phyloP scores from a whole-genome alignment of 768 basidiomycete genomes.

The Suillus variegatus region DNA sequence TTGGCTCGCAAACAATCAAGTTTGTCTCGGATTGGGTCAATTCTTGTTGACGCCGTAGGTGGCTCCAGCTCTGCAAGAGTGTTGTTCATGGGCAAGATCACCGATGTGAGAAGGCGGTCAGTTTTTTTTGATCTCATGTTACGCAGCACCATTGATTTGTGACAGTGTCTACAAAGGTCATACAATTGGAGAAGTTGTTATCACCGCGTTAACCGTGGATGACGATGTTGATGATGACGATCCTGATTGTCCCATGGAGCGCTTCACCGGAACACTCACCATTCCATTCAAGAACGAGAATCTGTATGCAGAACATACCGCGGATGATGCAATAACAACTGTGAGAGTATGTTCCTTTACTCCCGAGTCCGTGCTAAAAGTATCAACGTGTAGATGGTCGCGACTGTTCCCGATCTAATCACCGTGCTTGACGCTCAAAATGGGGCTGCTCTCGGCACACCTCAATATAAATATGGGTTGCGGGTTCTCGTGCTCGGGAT shows the following conservation, averaged over 20 bases:
- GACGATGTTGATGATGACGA: constrained; percentile 31
- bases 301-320: constrained; percentile 46
- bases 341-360: constrained; percentile 11
- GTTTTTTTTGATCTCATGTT: background rate
- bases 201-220: constrained; percentile 29
- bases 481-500: constrained; percentile 54
- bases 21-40: constrained; percentile 37
- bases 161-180: constrained; percentile 38
- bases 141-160: background rate
- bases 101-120: constrained; percentile 45
- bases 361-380: background rate
- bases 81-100: constrained; percentile 62
- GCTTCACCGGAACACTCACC: constrained; percentile 35
- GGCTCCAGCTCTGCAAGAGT: constrained; percentile 36
- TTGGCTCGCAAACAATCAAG: constrained; percentile 49
- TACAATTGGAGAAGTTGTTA: constrained; percentile 39
- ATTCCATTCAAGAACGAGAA: constrained; percentile 70
- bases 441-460: constrained; percentile 63
- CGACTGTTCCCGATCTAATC: constrained; percentile 67
- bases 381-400: constrained; percentile 40
- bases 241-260: constrained; percentile 15
- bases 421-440: constrained; percentile 62
- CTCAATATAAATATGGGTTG: constrained; percentile 60
- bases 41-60: constrained; percentile 38
- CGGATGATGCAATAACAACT: constrained; percentile 27